Evolutionary conservation across 2,329 filamentous ascomycete species (phyloP).

Genomic region (Xylariaceae sp.): DNA sequence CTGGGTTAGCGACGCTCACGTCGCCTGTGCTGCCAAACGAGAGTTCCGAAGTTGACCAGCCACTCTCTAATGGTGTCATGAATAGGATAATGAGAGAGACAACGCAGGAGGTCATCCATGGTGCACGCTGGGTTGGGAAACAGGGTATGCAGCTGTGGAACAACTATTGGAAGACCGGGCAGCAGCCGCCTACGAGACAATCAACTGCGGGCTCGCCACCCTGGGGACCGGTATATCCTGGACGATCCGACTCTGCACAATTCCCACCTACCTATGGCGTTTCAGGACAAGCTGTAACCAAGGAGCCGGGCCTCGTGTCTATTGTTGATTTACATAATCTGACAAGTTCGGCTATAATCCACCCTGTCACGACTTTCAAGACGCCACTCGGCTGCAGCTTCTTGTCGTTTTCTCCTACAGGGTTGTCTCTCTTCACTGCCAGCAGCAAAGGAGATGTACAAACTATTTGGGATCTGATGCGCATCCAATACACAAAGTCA

Average conservation of each 20-base stretch:
- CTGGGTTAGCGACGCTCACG: slow-evolving; percentile 64
- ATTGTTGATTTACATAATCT: slow-evolving; percentile 73
- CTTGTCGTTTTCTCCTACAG: slow-evolving; percentile 77
- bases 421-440: slow-evolving; percentile 76
- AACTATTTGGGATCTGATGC: slow-evolving; percentile 80
- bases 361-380: slow-evolving; percentile 73
- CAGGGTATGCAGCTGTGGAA: slow-evolving; percentile 80
- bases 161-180: slow-evolving; percentile 73
- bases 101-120: slow-evolving; percentile 77
- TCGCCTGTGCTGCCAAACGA: slow-evolving; percentile 72
- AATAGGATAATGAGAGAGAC: slow-evolving; percentile 81
- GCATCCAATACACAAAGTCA: slow-evolving; percentile 66
- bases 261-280: slow-evolving; percentile 80
- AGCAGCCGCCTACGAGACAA: slow-evolving; percentile 53
- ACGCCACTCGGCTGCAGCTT: slow-evolving; percentile 79
- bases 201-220: slow-evolving; percentile 50
- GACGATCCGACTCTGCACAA: slow-evolving; percentile 56
- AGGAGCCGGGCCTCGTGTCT: slow-evolving; percentile 76
- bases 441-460: slow-evolving; percentile 85
- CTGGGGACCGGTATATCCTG: slow-evolving; percentile 53
- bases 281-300: slow-evolving; percentile 59
- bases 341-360: slow-evolving; percentile 55
- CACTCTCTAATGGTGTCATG: slow-evolving; percentile 72
- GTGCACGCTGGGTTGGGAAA: slow-evolving; percentile 77
- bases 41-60: slow-evolving; percentile 74